Conservation (phyloP, 768 basidiomycete genomes). For the Glaciozyma antarctica region DNA sequence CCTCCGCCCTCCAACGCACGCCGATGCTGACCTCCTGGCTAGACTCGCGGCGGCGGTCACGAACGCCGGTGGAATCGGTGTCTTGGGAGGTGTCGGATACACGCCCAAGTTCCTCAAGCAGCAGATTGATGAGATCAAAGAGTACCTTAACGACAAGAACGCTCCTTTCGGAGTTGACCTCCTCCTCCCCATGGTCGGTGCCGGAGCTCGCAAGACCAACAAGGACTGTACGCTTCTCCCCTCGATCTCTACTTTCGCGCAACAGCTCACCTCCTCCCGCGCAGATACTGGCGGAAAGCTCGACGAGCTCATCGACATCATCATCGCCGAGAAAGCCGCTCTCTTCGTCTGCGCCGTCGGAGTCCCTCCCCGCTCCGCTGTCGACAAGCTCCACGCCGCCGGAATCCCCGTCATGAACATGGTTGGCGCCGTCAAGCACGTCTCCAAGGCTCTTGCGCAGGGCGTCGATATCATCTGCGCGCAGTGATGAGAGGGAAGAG, state of each 20-base stretch:
- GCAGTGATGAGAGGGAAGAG: conserved; percentile 80
- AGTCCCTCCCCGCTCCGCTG: conserved; percentile 30
- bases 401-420: conserved; percentile 65
- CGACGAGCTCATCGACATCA: conserved; percentile 71
- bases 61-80: conserved; percentile 85
- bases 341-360: conserved; percentile 72
- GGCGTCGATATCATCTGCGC: conserved; percentile 92
- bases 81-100: conserved; percentile 69
- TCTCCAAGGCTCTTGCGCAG: conserved; percentile 44
- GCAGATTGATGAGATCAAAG: conserved; percentile 68
- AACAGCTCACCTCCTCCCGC: conserved; percentile 42
- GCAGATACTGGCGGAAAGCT: conserved; percentile 83
- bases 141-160: conserved; percentile 59
- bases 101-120: conserved; percentile 68
- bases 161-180: conserved; percentile 87
- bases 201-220: conserved; percentile 47
- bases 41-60: conserved; percentile 86
- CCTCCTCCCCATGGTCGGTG: conserved; percentile 57
- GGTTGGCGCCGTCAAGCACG: conserved; percentile 64
- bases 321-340: conserved; percentile 77
- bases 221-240: background rate
- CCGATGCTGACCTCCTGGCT: conserved; percentile 43
- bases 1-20: background rate
- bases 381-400: background rate
- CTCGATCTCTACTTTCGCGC: background rate